Percentiles rank a stretch among this genome's conserved stretches.
Conservation (phyloP, 1,139 yeast genomes). For the Taiozyma onychis region DNA sequence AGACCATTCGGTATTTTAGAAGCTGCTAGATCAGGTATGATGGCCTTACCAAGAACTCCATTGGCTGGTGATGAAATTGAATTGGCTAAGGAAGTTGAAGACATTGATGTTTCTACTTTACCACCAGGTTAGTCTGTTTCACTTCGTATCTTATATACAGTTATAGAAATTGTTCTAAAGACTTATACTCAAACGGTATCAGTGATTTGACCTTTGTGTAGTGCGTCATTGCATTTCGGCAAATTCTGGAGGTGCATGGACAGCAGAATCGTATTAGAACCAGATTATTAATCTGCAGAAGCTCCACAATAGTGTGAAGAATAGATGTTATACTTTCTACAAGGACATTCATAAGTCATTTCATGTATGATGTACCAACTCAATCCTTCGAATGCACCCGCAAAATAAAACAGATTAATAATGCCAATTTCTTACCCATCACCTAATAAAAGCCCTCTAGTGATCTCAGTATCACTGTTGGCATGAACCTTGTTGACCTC, state of each 20-base stretch:
- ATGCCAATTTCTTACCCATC: not conserved
- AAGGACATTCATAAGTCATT: not conserved
- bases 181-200: not conserved
- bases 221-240: not conserved
- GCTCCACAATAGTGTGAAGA: too few species aligned
- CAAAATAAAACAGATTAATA: not conserved
- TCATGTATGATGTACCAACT: not conserved
- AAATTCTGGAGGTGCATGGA: too few species aligned
- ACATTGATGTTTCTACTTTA: slow-evolving; percentile 73
- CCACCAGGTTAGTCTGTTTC: slow-evolving; percentile 75
- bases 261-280: too few species aligned
- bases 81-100: slow-evolving; percentile 54
- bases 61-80: slow-evolving; percentile 45
- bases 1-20: slow-evolving; percentile 96
- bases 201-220: not conserved
- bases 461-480: slow-evolving; percentile 18
- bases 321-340: not conserved
- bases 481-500: slow-evolving; percentile 24
- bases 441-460: not conserved
- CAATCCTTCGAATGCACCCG: not conserved
- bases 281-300: too few species aligned
- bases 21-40: slow-evolving; percentile 97
- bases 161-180: not conserved
- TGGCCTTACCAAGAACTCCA: slow-evolving; percentile 97
- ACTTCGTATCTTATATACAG: not conserved